Evolutionary conservation across 140 eudicot genomes (phyloP).

Genomic region (Ambrosia hybrid): DNA sequence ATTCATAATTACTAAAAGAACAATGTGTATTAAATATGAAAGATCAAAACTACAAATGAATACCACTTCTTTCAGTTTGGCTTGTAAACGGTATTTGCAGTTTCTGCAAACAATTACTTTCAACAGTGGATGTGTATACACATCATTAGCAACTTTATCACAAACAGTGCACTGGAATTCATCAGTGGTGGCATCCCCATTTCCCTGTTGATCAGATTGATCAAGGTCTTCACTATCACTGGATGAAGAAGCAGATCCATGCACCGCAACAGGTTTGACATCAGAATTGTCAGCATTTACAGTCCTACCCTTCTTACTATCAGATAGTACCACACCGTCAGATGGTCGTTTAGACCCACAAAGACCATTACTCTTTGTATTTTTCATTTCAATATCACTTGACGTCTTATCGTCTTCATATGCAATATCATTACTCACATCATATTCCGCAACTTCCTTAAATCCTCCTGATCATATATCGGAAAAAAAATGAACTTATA

Average conservation of each 20-base stretch:
- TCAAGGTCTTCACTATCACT: conserved; percentile 28
- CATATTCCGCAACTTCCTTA: conserved; percentile 37
- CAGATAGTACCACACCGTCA: conserved; percentile 42
- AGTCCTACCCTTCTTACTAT: conserved; percentile 37
- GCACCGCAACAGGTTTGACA: conserved; percentile 35
- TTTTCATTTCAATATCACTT: conserved; percentile 33
- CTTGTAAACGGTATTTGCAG: conserved; percentile 51
- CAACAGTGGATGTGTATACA: conserved; percentile 60
- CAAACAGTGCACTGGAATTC: conserved; percentile 65
- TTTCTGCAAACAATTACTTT: conserved; percentile 64
- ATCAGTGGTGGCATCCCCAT: conserved; percentile 19
- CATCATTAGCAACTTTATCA: conserved; percentile 47
- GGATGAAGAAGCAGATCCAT: conserved; percentile 27
- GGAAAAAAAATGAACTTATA: background rate
- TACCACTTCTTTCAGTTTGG: conserved; percentile 50
- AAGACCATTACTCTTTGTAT: conserved; percentile 29
- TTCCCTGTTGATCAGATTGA: conserved; percentile 24
- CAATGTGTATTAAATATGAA: background rate
- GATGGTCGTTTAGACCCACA: conserved; percentile 49
- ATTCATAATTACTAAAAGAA: background rate
- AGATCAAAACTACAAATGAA: conserved; percentile 17
- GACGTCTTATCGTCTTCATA: conserved; percentile 25
- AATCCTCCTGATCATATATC: conserved; percentile 47
- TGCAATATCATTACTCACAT: conserved; percentile 27
- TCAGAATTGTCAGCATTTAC: conserved; percentile 45